Evolutionary conservation across 176 grass and related monocot genomes (phyloP).

Genomic region (Oryza glumipatula): DNA sequence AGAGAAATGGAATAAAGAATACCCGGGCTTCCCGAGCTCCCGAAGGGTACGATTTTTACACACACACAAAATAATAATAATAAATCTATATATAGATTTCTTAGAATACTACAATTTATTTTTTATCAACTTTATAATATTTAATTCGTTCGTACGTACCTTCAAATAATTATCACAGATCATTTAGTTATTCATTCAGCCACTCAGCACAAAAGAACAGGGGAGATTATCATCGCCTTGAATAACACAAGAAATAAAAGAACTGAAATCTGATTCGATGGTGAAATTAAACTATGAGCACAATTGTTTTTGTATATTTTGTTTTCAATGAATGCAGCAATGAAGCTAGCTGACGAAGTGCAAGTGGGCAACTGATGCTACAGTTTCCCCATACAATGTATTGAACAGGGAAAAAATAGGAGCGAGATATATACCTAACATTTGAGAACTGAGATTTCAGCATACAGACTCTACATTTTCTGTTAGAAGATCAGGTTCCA

Average conservation of each 20-base stretch:
- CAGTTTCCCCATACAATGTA: not conserved
- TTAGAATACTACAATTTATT: too few species aligned
- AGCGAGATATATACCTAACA: not conserved
- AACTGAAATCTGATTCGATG: not conserved
- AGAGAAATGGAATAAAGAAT: too few species aligned
- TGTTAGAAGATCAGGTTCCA: slow-evolving; percentile 38
- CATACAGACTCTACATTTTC: slow-evolving; percentile 48
- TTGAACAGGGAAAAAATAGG: slow-evolving; percentile 1
- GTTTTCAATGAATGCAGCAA: slow-evolving; percentile 11
- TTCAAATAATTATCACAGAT: too few species aligned
- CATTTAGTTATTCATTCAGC: too few species aligned
- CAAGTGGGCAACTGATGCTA: not conserved
- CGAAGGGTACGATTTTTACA: too few species aligned
- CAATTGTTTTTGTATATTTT: not conserved
- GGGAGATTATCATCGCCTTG: not conserved
- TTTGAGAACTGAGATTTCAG: slow-evolving; percentile 6
- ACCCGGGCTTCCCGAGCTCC: too few species aligned
- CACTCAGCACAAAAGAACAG: too few species aligned
- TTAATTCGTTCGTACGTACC: too few species aligned
- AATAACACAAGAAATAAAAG: not conserved
- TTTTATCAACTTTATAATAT: too few species aligned
- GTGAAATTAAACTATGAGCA: not conserved
- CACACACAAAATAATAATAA: too few species aligned
- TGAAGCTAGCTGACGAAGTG: slow-evolving; percentile 3
- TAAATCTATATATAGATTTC: too few species aligned